Evolutionary conservation across 2,329 filamentous ascomycete genomes (phyloP).

Genomic region (Paraphaeosphaeria sporulosa): DNA sequence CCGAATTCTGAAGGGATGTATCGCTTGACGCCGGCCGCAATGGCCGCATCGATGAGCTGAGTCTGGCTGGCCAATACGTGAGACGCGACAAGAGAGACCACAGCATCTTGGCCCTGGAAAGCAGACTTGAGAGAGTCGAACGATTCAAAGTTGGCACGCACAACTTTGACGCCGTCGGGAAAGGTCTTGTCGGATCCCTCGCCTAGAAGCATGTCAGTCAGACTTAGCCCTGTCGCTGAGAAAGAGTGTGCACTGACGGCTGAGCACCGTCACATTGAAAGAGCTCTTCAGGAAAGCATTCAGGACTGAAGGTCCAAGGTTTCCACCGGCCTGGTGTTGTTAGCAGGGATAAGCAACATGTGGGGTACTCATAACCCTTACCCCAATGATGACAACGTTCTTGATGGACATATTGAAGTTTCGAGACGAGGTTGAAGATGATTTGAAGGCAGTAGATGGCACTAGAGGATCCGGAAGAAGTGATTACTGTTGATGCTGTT

Average conservation of each 20-base stretch:
- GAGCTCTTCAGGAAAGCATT: conserved; percentile 49
- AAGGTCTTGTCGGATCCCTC: conserved; percentile 50
- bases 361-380: conserved; percentile 29
- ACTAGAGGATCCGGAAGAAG: not conserved
- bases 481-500: not conserved
- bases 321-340: conserved; percentile 46
- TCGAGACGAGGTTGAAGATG: conserved; percentile 5
- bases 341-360: conserved; percentile 16
- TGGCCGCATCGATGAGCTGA: conserved; percentile 64
- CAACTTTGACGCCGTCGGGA: conserved; percentile 52
- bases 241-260: conserved; percentile 50
- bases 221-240: not conserved
- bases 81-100: conserved; percentile 59
- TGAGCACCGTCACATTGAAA: conserved; percentile 65
- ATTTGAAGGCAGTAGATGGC: conserved; percentile 6
- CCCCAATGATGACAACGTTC: conserved; percentile 55
- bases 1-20: conserved; percentile 70
- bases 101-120: conserved; percentile 64
- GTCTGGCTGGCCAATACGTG: conserved; percentile 55
- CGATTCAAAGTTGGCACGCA: conserved; percentile 58
- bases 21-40: conserved; percentile 66
- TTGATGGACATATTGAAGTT: conserved; percentile 40
- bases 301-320: conserved; percentile 54
- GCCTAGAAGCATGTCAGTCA: not conserved
- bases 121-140: conserved; percentile 58